phyloP scores from a whole-genome alignment of 495 filamentous ascomycete genomes.

The Penicillium malachiteum region DNA sequence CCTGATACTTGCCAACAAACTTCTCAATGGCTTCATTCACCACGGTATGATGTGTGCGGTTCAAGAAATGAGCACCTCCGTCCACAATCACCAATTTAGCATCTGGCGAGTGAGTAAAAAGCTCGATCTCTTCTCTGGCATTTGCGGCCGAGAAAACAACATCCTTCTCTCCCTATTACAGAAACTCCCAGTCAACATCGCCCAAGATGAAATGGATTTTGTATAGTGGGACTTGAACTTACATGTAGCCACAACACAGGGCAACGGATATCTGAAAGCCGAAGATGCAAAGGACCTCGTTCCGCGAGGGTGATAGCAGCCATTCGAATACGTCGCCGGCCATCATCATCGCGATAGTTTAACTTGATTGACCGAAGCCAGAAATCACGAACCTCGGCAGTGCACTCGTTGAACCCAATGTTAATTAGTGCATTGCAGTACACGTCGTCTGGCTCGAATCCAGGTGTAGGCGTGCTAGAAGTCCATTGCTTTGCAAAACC shows the following conservation, averaged over 20 bases:
- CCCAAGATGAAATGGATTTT: too few relatives aligned
- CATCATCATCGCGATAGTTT: conserved; percentile 59
- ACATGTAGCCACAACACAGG: conserved; percentile 66
- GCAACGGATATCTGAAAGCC: conserved; percentile 56
- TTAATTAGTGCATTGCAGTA: conserved; percentile 55
- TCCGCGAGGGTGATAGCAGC: conserved; percentile 56
- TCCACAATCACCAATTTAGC: conserved; percentile 49
- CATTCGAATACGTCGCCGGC: conserved; percentile 54
- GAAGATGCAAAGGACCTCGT: conserved; percentile 54
- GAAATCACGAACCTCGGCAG: conserved; percentile 39
- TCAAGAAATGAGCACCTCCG: conserved; percentile 58
- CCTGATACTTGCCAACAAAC: conserved; percentile 1
- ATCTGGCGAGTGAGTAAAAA: conserved; percentile 53
- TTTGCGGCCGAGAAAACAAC: conserved; percentile 47
- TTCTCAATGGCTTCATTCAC: conserved; percentile 9
- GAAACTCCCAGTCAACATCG: too few relatives aligned
- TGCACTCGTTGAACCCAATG: conserved; percentile 52
- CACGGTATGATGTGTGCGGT: conserved; percentile 31
- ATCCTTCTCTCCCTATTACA: conserved; percentile 53
- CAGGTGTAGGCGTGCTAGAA: conserved; percentile 37
- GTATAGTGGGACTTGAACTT: conserved; percentile 11
- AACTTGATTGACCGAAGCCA: conserved; percentile 54
- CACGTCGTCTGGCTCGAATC: conserved; percentile 54
- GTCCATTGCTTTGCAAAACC: conserved; percentile 50
- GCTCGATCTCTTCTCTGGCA: conserved; percentile 55